Evolutionary conservation across 306 rosid species (phyloP).

Genomic region (Sophora flavescens): DNA sequence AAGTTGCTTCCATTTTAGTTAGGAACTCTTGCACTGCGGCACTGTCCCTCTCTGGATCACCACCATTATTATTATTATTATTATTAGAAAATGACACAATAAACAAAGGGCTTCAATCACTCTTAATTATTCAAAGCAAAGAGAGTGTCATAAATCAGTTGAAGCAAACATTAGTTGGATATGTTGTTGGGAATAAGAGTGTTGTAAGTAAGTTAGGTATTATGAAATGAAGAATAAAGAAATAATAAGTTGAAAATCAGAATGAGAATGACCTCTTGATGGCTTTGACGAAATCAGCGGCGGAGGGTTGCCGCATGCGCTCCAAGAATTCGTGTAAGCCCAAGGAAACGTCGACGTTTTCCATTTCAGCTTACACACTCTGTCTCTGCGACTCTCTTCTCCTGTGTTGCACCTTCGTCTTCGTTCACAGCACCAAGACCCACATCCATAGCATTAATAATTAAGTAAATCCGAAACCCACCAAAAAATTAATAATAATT

Average conservation of each 20-base stretch:
- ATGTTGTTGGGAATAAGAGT: no score
- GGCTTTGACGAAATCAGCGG: slow-evolving; percentile 94
- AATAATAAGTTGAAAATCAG: neutral
- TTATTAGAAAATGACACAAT: slow-evolving; percentile 84
- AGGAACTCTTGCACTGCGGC: slow-evolving; percentile 81
- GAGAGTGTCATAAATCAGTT: neutral
- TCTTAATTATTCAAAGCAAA: no score
- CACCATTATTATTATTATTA: slow-evolving; percentile 82
- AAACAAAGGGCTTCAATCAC: neutral
- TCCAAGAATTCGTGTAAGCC: slow-evolving; percentile 94
- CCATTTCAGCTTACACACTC: slow-evolving; percentile 53
- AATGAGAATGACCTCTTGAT: slow-evolving; percentile 67
- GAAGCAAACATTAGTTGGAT: no score
- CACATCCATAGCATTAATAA: no score
- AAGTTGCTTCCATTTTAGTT: slow-evolving; percentile 84
- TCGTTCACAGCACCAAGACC: slow-evolving; percentile 40
- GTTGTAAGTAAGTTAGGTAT: no score
- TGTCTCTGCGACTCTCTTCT: slow-evolving; percentile 19
- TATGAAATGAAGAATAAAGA: neutral
- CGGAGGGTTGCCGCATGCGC: slow-evolving; percentile 97
- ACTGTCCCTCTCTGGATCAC: slow-evolving; percentile 90
- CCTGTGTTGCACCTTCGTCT: slow-evolving; percentile 26
- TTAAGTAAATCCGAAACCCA: no score
- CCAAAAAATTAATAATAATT: no score
- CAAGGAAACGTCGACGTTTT: slow-evolving; percentile 85